Evolutionary conservation across 176 grass and related monocot species (phyloP), one percentile per base, ranked within the genome.

Genomic region (Rhynchospora tenuis): DNA sequence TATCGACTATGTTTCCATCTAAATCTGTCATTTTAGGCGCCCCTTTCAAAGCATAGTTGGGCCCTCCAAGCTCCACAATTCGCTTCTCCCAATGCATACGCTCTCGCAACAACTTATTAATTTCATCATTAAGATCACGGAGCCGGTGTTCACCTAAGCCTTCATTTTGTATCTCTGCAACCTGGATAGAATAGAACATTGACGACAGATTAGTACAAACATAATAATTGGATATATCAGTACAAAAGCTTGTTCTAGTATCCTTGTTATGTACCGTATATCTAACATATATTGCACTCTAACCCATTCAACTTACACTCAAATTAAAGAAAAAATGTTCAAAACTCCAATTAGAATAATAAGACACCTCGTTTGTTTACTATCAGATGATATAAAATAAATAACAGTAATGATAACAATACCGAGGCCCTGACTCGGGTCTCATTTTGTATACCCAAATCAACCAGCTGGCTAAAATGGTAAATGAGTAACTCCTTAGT

Each of bases 51-150:
- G 92, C 86, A 90, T 99, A 90, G 83, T 99, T 94, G 10, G 89
- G 88, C 10, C 96, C 93, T 23, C 93, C 96, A 27, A 99, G 93
- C 56, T 99, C 89, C 26, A 92, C 67, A 84, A 99, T 99, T 81
- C 96, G 89, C 19, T 89, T 93, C 89, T 95, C 96, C 96, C 93
- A 99, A 64, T 99, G 96, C n/a, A 70, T 63, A 79, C 96, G 92
- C 89, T 99, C 96, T 43, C 96, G 91, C 78, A 99, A 90, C 76
- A 99, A 88, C 81, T 99, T 99, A 86, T 99, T 99, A 88, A 99
- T 99, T 92, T 99, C 96, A 89, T 99, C 96, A 76, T 99, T 99
- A 73, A 99, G 92, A 86, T 99, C 96, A 60, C 91, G 93, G 44
- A 99, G 92, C 64, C 96, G 91, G 91, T 99, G 96, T 86, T 99